Evolutionary conservation across 441 rosid genomes (phyloP).

Genomic region (Jatropha podagrica): DNA sequence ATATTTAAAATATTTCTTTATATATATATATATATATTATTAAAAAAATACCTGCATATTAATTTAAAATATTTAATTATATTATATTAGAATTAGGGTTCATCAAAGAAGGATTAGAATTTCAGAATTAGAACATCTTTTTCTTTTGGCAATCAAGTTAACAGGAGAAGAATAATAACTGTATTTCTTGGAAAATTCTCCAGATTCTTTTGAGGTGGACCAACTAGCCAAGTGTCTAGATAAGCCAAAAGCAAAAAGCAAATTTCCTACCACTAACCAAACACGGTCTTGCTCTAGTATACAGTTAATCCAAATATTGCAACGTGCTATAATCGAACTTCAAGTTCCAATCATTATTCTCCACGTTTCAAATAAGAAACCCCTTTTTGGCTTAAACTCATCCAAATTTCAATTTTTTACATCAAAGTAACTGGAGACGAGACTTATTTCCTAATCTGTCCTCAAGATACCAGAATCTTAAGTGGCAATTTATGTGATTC

Average conservation of each 20-base stretch:
- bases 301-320: neutral
- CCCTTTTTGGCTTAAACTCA: neutral
- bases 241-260: neutral
- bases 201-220: neutral
- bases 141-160: too few species aligned
- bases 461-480: conserved; percentile 4
- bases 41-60: too few species aligned
- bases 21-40: too few species aligned
- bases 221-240: neutral
- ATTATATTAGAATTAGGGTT: too few species aligned
- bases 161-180: neutral
- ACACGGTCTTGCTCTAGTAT: neutral
- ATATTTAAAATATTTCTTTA: too few species aligned
- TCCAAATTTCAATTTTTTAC: neutral
- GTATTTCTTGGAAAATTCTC: neutral
- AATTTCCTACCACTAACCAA: neutral
- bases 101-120: too few species aligned
- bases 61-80: too few species aligned
- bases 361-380: conserved; percentile 8
- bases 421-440: neutral
- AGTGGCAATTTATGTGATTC: conserved; percentile 31
- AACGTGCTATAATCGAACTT: neutral
- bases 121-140: too few species aligned
- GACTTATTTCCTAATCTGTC: conserved; percentile 11
- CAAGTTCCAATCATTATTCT: neutral